Base-by-base conservation (phyloP, 495 filamentous ascomycete genomes). In the Cercophora scortea region DNA sequence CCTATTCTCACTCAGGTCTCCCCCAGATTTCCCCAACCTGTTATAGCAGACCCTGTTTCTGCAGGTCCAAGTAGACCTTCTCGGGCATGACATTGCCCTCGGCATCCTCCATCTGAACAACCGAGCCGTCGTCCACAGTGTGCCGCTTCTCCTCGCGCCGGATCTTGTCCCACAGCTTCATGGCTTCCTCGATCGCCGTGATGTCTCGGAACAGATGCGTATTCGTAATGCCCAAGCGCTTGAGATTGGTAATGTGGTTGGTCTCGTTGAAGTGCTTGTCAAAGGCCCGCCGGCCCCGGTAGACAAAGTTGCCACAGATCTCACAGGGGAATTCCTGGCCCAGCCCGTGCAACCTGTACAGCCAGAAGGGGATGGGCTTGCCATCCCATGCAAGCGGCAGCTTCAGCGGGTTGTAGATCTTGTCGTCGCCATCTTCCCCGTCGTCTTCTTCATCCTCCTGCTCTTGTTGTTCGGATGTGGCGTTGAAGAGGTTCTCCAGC, bases 51-150 rank as follows among this genome's bases (percentile, higher is more conserved):
- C 85, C 85, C 61, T 86, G 82, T 66, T 85, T 86, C 68, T 82
- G 76, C 64, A 89, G 67, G 68, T 98, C 94, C 49, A 89, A 79
- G 63, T 96, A 98, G 40, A 98, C 89, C 74, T 94, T 94, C 74
- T 95, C 86, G 0, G 94, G 93, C 93, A 98, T 97, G 32, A 97
- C 94, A 64, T 97, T 97, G 42, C 93, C 93, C 63, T 95, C 87
- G 0, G 81, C 87, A 70, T 98, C 93, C 76, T 98, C 93, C 94
- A 97, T 97, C 74, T 98, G 89, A 34, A 95, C 88, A 1, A 97
- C 81, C 45, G 87, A 88, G 32, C 93, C 90, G 16, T 82, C 83
- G 47, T 79, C 78, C 0, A 83, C 77, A 58, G 83, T 84, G 59
- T 83, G 79, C 71, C 85, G 86, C 75, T 87, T 89, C 68, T 88